Evolutionary conservation across 306 rosid genomes (phyloP).

Genomic region (Trifolium dubium): DNA sequence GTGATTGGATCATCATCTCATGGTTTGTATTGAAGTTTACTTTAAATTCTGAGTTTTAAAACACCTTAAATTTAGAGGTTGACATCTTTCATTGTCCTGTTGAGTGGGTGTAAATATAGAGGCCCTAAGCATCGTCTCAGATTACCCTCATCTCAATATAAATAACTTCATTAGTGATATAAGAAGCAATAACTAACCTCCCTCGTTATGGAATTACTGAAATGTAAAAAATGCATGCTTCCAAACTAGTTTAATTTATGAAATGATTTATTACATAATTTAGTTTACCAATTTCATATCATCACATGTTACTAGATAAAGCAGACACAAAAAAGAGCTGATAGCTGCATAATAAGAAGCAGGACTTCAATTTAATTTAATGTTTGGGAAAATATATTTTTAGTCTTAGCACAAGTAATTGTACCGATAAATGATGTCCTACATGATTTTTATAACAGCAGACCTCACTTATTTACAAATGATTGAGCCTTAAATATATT

Average conservation of each 20-base stretch:
- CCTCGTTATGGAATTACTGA: conserved; percentile 10
- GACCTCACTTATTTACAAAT: neutral
- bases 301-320: conserved; percentile 8
- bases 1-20: conserved; percentile 68
- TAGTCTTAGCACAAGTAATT: conserved; percentile 2
- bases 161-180: conserved; percentile 24
- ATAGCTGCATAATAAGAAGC: conserved; percentile 7
- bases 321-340: conserved; percentile 19
- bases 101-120: neutral
- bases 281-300: conserved; percentile 26
- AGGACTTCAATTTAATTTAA: conserved; percentile 6
- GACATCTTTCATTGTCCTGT: neutral
- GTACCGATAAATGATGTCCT: neutral
- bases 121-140: too few species aligned
- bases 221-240: conserved; percentile 33
- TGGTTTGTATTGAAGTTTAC: conserved; percentile 59
- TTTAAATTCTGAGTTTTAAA: conserved; percentile 33
- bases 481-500: conserved; percentile 21
- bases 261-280: conserved; percentile 26
- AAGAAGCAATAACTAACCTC: conserved; percentile 1
- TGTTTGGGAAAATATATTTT: conserved; percentile 15
- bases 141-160: neutral
- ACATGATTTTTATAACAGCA: neutral
- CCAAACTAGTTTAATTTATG: conserved; percentile 8
- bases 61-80: conserved; percentile 20